Conservation (phyloP, 371 early-diverging fungal species). For the Mortierella sp. region DNA sequence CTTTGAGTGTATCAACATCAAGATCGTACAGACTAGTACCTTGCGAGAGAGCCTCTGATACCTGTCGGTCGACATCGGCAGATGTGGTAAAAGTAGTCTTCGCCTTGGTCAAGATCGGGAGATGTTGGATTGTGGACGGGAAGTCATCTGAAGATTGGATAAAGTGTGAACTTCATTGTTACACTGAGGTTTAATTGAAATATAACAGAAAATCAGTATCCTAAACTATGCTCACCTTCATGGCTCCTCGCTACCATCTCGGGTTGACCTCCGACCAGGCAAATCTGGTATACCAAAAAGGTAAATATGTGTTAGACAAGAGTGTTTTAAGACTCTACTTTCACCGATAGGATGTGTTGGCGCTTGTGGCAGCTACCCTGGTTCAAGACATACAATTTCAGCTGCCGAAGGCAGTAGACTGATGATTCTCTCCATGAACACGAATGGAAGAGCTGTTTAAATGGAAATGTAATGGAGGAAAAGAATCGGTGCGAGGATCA, state of each 20-base stretch:
- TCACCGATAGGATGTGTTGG: too few species aligned
- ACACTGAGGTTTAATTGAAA: not conserved
- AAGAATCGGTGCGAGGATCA: not conserved
- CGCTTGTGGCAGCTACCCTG: not conserved
- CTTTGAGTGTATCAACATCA: conserved; percentile 59
- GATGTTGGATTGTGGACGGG: conserved; percentile 60
- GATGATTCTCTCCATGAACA: conserved; percentile 58
- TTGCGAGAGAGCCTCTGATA: conserved; percentile 60
- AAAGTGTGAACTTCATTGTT: not conserved
- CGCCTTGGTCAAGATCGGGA: conserved; percentile 66
- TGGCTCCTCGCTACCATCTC: conserved; percentile 65
- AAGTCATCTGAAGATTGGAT: conserved; percentile 58
- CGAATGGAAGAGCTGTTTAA: not conserved
- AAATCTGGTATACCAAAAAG: conserved; percentile 48
- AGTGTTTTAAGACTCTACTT: not conserved
- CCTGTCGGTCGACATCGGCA: conserved; percentile 71
- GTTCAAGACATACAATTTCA: conserved; percentile 56
- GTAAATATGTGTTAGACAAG: not conserved
- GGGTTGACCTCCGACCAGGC: conserved; percentile 61
- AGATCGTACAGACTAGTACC: conserved; percentile 68
- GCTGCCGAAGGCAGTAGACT: conserved; percentile 70
- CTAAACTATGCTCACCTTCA: conserved; percentile 43
- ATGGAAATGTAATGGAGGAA: not conserved
- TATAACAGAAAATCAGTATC: not conserved
- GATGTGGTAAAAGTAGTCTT: conserved; percentile 71